Percentiles rank a stretch among this genome's conserved stretches.
These are phyloP conservation scores for Akebia trifoliata DNA, from an alignment of 164 flowering plant genomes.

Conservation along the genomic window DNA sequence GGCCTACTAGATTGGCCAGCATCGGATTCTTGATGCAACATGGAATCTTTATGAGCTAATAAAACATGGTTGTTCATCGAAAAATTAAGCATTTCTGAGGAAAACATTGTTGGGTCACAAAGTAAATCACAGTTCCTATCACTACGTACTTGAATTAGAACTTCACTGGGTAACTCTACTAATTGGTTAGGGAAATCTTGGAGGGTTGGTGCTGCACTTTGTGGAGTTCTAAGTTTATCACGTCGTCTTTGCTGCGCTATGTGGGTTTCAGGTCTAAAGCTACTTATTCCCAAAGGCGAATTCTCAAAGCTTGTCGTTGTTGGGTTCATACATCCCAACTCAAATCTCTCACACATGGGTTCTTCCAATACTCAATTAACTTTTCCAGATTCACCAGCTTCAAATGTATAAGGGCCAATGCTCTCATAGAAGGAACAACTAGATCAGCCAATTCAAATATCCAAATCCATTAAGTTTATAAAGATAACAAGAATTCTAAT, in stretches of 20 bases:
- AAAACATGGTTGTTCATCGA: constrained; percentile 16
- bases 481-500: too few relatives aligned
- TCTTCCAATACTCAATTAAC: not conserved
- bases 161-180: constrained; percentile 21
- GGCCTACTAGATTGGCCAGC: constrained; percentile 9
- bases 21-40: constrained; percentile 8
- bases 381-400: not conserved
- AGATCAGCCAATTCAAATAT: too few relatives aligned
- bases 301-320: constrained; percentile 6
- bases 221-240: constrained; percentile 55
- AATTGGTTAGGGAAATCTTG: constrained; percentile 20
- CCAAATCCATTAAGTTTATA: too few relatives aligned
- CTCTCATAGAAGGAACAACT: not conserved
- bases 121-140: constrained; percentile 18
- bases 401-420: not conserved
- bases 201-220: not conserved
- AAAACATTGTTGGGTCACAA: constrained; percentile 23
- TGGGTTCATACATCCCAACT: constrained; percentile 11
- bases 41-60: constrained; percentile 15
- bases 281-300: constrained; percentile 33
- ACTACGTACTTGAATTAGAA: constrained; percentile 24
- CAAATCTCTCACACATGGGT: constrained; percentile 22
- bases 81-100: constrained; percentile 35
- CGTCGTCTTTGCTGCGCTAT: constrained; percentile 77
- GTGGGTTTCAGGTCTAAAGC: constrained; percentile 46